phyloP scores from a whole-genome alignment of 176 grass and related monocot species.

The Oryza meridionalis region DNA sequence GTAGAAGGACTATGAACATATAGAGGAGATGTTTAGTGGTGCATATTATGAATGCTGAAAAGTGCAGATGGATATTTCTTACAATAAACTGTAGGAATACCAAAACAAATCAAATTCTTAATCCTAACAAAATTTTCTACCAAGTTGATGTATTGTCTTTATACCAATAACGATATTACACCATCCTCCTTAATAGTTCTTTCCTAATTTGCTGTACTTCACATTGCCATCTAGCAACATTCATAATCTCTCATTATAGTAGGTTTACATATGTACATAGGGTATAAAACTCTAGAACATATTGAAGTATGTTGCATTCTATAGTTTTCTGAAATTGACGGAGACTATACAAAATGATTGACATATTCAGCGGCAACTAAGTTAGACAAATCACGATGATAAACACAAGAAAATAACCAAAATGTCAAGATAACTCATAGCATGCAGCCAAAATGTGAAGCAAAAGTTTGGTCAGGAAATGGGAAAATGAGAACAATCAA shows the following conservation, averaged over 20 bases:
- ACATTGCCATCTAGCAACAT: neutral
- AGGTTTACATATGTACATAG: neutral
- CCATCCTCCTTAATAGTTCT: neutral
- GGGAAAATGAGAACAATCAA: neutral
- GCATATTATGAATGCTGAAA: neutral
- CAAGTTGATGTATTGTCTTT: neutral
- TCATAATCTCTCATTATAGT: too few species aligned
- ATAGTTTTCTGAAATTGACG: neutral
- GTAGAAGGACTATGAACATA: neutral
- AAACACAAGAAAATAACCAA: neutral
- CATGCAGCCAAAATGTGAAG: neutral
- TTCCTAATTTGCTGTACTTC: neutral
- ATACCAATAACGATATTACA: neutral
- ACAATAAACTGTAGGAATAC: neutral
- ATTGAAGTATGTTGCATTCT: neutral
- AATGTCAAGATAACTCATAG: neutral
- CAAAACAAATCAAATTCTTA: neutral
- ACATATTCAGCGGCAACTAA: neutral
- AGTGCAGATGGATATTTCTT: neutral
- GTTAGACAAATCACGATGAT: neutral
- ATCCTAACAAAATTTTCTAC: neutral
- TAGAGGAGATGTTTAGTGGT: neutral
- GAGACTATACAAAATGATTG: neutral
- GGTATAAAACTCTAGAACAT: neutral
- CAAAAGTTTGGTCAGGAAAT: neutral